Percentiles rank a stretch among this genome's conserved stretches.
Evolutionary conservation across 352 stramenopile species (phyloP).

Genomic region (Plasmopara muralis): DNA sequence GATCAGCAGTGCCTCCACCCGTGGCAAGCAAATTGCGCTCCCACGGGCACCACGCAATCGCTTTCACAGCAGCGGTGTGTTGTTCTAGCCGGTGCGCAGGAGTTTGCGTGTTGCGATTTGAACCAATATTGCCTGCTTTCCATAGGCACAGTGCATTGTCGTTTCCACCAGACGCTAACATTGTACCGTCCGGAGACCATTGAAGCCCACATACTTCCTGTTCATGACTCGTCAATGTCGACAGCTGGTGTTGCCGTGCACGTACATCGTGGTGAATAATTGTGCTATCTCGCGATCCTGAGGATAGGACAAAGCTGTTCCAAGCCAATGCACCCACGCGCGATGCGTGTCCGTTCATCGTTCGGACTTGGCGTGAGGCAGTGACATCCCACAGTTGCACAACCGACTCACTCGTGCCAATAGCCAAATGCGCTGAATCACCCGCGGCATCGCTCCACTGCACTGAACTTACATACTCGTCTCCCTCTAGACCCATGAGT

Average conservation of each 20-base stretch:
- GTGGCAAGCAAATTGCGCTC: conserved; percentile 95
- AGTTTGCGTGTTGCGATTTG: conserved; percentile 40
- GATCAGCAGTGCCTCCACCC: conserved; percentile 96
- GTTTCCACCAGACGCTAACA: conserved; percentile 95
- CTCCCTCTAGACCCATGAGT: conserved; percentile 82
- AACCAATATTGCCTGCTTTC: conserved; percentile 88
- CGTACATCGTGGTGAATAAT: conserved; percentile 88
- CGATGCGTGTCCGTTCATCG: conserved; percentile 89
- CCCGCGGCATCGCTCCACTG: conserved; percentile 89
- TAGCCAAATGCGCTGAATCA: conserved; percentile 82
- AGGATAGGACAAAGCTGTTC: conserved; percentile 93
- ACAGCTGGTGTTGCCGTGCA: conserved; percentile 78
- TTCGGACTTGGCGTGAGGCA: conserved; percentile 87
- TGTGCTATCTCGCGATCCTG: conserved; percentile 90
- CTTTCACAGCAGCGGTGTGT: conserved; percentile 97
- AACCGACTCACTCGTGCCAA: conserved; percentile 91
- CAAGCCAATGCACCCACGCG: conserved; percentile 94
- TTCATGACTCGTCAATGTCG: conserved; percentile 88
- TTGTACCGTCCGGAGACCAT: conserved; percentile 95
- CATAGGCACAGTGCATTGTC: conserved; percentile 97
- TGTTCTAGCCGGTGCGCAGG: conserved; percentile 88
- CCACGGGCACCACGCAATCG: conserved; percentile 98
- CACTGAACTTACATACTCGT: conserved; percentile 96
- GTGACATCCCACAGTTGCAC: conserved; percentile 98
- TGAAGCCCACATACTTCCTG: conserved; percentile 97